Conservation (phyloP, 345 rosid species). For the Kernera saxatilis region DNA sequence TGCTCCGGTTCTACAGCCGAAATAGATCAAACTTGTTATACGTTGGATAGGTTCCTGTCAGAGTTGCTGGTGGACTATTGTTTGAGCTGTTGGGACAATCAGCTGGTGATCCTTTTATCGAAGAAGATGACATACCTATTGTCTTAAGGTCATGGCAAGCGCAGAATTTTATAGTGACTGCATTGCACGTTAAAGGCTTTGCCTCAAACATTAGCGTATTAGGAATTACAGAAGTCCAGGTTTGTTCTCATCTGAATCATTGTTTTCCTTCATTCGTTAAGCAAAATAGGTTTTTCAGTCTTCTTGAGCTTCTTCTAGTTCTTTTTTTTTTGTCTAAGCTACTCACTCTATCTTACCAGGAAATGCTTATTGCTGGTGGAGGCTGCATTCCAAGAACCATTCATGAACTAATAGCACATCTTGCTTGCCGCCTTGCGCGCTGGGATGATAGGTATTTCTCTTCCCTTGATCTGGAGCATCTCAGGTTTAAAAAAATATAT, state of each 20-base stretch:
- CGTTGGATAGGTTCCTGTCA: conserved; percentile 52
- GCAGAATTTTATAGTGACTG: conserved; percentile 46
- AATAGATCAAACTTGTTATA: background rate
- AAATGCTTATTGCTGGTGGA: conserved; percentile 54
- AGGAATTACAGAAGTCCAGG: conserved; percentile 64
- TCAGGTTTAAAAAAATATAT: background rate
- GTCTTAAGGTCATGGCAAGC: conserved; percentile 68
- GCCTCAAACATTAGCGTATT: conserved; percentile 39
- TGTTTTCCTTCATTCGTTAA: background rate
- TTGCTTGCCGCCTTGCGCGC: conserved; percentile 53
- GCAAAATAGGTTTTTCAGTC: background rate
- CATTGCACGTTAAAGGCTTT: conserved; percentile 53
- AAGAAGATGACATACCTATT: conserved; percentile 59
- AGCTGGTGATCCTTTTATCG: conserved; percentile 48
- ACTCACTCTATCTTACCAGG: conserved; percentile 28
- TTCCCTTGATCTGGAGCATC: background rate
- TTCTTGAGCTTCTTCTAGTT: background rate
- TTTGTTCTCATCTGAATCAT: conserved; percentile 20
- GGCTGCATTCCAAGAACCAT: conserved; percentile 37
- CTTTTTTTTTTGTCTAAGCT: background rate
- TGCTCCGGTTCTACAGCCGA: background rate
- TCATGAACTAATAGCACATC: conserved; percentile 56
- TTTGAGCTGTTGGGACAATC: conserved; percentile 74
- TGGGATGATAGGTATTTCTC: conserved; percentile 62
- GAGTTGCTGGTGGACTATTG: conserved; percentile 60